These are phyloP conservation scores for Trametes punicea DNA, from an alignment of 768 basidiomycete genomes.

Conservation along the genomic window DNA sequence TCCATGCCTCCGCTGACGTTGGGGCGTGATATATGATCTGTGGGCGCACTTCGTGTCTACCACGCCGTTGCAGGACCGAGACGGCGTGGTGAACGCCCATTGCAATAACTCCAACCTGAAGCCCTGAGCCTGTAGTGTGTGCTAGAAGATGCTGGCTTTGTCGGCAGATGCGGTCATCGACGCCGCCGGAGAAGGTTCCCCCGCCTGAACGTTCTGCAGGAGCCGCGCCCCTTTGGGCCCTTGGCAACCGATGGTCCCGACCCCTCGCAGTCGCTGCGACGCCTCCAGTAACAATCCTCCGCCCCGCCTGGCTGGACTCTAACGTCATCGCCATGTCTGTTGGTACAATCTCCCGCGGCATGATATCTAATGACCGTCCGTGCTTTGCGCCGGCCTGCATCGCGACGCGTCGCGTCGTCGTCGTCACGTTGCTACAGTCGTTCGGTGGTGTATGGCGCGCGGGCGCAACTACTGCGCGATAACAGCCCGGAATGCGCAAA, in stretches of 20 bases:
- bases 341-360: constrained; percentile 9
- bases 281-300: constrained; percentile 2
- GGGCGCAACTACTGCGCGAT: too few relatives aligned
- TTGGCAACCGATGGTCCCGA: constrained; percentile 12
- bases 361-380: too few relatives aligned
- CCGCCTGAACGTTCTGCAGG: constrained; percentile 2
- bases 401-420: too few relatives aligned
- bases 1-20: constrained; percentile 5
- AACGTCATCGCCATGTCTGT: constrained; percentile 15
- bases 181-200: neutral
- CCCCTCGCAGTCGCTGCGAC: constrained; percentile 13
- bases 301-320: constrained; percentile 13
- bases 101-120: constrained; percentile 3
- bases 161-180: neutral
- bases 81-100: constrained; percentile 13
- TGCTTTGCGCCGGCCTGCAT: too few relatives aligned
- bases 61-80: constrained; percentile 14
- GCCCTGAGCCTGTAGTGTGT: neutral
- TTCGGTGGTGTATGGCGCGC: too few relatives aligned
- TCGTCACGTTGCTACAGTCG: too few relatives aligned
- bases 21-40: constrained; percentile 17
- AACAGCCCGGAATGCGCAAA: too few relatives aligned
- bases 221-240: constrained; percentile 1
- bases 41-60: constrained; percentile 7
- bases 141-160: neutral